Evolutionary conservation across 805 yeast species (phyloP).

Genomic region (Barnettozyma botsteinii): DNA sequence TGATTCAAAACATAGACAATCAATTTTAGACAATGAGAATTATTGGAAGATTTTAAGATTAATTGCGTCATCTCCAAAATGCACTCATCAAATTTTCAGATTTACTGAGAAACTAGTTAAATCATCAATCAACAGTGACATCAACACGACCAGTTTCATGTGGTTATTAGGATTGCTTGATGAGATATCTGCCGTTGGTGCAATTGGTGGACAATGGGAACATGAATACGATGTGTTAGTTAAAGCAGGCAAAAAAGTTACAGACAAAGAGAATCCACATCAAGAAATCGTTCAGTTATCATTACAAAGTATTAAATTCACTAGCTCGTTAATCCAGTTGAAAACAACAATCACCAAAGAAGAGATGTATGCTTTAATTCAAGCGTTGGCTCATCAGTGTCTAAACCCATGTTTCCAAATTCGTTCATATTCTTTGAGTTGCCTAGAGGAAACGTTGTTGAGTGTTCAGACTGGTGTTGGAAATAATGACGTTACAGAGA

Average conservation of each 20-base stretch:
- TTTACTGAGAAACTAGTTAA: slow-evolving; percentile 40
- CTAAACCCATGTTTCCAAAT: slow-evolving; percentile 81
- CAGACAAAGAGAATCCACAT: slow-evolving; percentile 42
- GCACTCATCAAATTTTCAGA: slow-evolving; percentile 38
- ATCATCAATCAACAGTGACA: slow-evolving; percentile 1
- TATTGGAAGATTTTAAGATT: slow-evolving; percentile 52
- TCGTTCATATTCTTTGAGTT: slow-evolving; percentile 56
- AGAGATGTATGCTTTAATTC: slow-evolving; percentile 52
- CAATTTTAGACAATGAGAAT: slow-evolving; percentile 44
- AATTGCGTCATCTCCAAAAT: slow-evolving; percentile 40
- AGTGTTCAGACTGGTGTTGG: slow-evolving; percentile 22
- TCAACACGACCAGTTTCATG: slow-evolving; percentile 52
- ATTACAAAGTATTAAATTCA: slow-evolving; percentile 54
- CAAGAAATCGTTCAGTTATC: slow-evolving; percentile 54
- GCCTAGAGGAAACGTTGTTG: slow-evolving; percentile 45
- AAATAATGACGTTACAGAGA: slow-evolving; percentile 35
- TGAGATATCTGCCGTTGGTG: slow-evolving; percentile 77
- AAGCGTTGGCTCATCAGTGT: slow-evolving; percentile 85
- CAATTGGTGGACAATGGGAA: slow-evolving; percentile 73
- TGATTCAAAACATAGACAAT: neutral
- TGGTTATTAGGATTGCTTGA: slow-evolving; percentile 65
- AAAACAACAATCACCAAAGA: slow-evolving; percentile 28
- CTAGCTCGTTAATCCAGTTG: slow-evolving; percentile 43
- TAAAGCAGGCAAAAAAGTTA: slow-evolving; percentile 37
- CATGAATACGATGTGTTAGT: slow-evolving; percentile 47